These are phyloP conservation scores for Cryptococcus sp. DNA, from an alignment of 1,284 basidiomycete genomes.

Conservation along the genomic window DNA sequence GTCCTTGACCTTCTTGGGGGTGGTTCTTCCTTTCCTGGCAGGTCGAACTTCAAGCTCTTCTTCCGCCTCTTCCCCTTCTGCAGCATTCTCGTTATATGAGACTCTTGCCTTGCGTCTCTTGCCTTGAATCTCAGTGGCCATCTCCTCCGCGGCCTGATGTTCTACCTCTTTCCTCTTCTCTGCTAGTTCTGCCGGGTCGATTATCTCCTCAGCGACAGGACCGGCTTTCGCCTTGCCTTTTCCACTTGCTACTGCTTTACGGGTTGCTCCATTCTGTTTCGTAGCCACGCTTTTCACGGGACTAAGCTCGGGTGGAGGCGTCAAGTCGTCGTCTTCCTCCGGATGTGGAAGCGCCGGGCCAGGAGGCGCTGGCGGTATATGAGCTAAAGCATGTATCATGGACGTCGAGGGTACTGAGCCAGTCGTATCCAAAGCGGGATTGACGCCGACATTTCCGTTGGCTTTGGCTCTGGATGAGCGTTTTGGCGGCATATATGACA, in stretches of 20 bases:
- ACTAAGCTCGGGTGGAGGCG: slow-evolving; percentile 1
- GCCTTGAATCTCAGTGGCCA: not conserved
- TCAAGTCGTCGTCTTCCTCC: slow-evolving; percentile 1
- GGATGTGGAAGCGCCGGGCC: not conserved
- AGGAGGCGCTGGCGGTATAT: slow-evolving; percentile 1
- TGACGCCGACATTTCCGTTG: not conserved
- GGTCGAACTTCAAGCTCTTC: not conserved
- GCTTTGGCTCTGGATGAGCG: not conserved
- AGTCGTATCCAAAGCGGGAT: not conserved
- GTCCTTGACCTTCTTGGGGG: not conserved
- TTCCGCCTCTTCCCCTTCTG: not conserved
- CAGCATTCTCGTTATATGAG: not conserved
- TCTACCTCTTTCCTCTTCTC: not conserved
- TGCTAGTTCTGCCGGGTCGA: too few relatives aligned
- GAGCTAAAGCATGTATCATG: not conserved
- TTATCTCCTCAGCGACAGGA: not conserved
- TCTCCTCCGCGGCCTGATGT: not conserved
- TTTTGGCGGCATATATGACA: not conserved
- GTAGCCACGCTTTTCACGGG: too few relatives aligned
- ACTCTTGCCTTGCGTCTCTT: not conserved
- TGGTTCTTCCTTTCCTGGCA: not conserved
- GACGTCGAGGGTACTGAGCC: not conserved
- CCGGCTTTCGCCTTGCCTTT: not conserved
- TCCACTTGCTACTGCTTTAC: not conserved
- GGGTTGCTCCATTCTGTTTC: too few relatives aligned